Evolutionary conservation across 108 stramenopile genomes (phyloP).

Genomic region (Nannochloropsis salina): DNA sequence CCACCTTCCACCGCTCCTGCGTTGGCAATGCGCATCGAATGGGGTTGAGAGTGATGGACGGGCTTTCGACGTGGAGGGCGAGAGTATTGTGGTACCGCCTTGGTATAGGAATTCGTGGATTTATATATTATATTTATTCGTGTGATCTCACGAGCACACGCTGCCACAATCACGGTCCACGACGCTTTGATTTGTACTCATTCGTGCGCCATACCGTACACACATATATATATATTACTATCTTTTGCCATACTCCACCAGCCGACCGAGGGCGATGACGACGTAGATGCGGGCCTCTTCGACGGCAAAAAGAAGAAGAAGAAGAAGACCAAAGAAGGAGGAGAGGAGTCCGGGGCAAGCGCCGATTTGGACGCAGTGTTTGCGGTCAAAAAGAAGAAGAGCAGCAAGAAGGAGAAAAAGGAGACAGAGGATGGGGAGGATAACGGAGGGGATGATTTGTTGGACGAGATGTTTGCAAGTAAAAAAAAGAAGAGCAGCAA

Average conservation of each 20-base stretch:
- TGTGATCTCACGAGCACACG: no score
- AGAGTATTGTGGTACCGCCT: no score
- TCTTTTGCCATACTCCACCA: neutral
- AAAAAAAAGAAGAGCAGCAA: conserved; percentile 15
- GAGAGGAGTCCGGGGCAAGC: neutral
- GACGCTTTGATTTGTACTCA: no score
- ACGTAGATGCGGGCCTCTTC: neutral
- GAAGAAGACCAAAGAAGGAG: neutral
- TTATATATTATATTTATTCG: no score
- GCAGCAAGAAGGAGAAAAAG: neutral
- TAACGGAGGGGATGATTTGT: neutral
- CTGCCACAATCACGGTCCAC: no score
- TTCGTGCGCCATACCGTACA: no score
- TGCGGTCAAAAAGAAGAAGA: conserved; percentile 12
- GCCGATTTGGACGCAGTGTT: neutral
- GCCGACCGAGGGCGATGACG: neutral
- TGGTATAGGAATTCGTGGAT: no score
- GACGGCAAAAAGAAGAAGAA: conserved; percentile 18
- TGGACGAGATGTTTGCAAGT: neutral
- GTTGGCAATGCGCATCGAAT: no score
- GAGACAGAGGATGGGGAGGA: neutral
- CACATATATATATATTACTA: no score
- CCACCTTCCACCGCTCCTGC: neutral
- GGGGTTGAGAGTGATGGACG: no score
- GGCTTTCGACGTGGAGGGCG: no score